Evolutionary conservation across 2,329 filamentous ascomycete species (phyloP).

Genomic region (Zymoseptoria brevis): DNA sequence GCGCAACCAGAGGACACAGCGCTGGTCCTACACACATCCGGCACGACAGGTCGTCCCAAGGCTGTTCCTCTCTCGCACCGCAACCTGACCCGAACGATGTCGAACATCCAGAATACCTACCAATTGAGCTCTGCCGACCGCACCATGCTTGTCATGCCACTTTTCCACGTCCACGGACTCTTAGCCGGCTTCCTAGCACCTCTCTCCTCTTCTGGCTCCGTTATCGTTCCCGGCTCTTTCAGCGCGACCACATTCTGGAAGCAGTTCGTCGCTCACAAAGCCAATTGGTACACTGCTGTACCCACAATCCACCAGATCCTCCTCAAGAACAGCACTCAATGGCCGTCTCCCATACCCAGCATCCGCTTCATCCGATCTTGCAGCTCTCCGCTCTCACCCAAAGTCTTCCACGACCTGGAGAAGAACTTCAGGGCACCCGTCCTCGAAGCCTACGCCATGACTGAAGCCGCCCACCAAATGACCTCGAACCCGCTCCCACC

Average conservation of each 20-base stretch:
- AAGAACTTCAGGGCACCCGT: slow-evolving; percentile 69
- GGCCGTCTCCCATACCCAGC: slow-evolving; percentile 56
- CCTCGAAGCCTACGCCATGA: slow-evolving; percentile 88
- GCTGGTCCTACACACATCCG: slow-evolving; percentile 74
- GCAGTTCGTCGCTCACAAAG: slow-evolving; percentile 64
- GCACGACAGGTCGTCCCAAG: slow-evolving; percentile 78
- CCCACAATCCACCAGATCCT: slow-evolving; percentile 88
- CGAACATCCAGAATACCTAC: slow-evolving; percentile 74
- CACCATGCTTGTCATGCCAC: slow-evolving; percentile 81
- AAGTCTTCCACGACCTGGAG: slow-evolving; percentile 72
- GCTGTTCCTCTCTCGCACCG: slow-evolving; percentile 74
- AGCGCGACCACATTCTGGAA: slow-evolving; percentile 76
- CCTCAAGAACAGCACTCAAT: slow-evolving; percentile 55
- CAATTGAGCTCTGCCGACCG: slow-evolving; percentile 61
- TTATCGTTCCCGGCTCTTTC: slow-evolving; percentile 71
- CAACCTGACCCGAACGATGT: slow-evolving; percentile 75
- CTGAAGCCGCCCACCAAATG: slow-evolving; percentile 81
- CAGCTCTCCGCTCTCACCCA: slow-evolving; percentile 74
- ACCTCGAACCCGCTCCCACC: slow-evolving; percentile 58
- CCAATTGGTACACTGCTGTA: slow-evolving; percentile 91
- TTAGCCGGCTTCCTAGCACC: slow-evolving; percentile 75
- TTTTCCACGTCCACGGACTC: slow-evolving; percentile 87
- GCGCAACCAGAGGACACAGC: slow-evolving; percentile 70
- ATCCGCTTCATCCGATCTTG: slow-evolving; percentile 87
- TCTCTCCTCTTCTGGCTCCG: slow-evolving; percentile 66